Conservation (phyloP, 1,284 basidiomycete species). For the Lentinus polychrous region DNA sequence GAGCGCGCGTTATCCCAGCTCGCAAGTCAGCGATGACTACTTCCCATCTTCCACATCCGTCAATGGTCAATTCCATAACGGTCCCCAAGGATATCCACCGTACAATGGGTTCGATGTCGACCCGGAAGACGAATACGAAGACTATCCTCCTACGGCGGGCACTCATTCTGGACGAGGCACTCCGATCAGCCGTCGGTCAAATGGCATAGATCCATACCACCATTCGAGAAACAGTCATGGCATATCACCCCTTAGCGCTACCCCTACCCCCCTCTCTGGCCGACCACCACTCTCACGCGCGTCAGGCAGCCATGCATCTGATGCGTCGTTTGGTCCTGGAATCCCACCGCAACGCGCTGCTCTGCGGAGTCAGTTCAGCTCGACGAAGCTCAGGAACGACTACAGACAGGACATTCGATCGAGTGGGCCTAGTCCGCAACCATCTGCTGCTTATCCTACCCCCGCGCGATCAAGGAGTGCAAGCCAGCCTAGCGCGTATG, state of each 20-base stretch:
- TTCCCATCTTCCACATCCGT: slow-evolving; percentile 21
- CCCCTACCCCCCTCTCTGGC: slow-evolving; percentile 15
- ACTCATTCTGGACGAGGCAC: slow-evolving; percentile 62
- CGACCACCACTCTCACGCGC: slow-evolving; percentile 45
- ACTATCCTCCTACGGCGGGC: slow-evolving; percentile 49
- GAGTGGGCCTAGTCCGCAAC: slow-evolving; percentile 18
- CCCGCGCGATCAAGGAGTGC: slow-evolving; percentile 60
- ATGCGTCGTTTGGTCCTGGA: slow-evolving; percentile 43
- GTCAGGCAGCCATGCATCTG: slow-evolving; percentile 40
- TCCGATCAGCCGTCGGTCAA: slow-evolving; percentile 51
- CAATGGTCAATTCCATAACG: slow-evolving; percentile 29
- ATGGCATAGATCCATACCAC: slow-evolving; percentile 31
- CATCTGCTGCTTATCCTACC: slow-evolving; percentile 17
- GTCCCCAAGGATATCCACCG: slow-evolving; percentile 54
- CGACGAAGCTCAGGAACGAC: slow-evolving; percentile 47
- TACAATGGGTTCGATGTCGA: slow-evolving; percentile 63
- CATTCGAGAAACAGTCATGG: slow-evolving; percentile 18
- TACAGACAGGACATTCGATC: slow-evolving; percentile 37
- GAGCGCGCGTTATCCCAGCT: slow-evolving; percentile 21
- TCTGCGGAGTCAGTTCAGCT: slow-evolving; percentile 67
- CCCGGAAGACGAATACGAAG: slow-evolving; percentile 66
- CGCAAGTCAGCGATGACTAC: slow-evolving; percentile 20
- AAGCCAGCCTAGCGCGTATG: slow-evolving; percentile 68
- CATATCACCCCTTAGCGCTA: slow-evolving; percentile 13
- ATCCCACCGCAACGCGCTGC: slow-evolving; percentile 35